phyloP scores from a whole-genome alignment of 202 grass and related monocot genomes.

The Saccharum hybrid region DNA sequence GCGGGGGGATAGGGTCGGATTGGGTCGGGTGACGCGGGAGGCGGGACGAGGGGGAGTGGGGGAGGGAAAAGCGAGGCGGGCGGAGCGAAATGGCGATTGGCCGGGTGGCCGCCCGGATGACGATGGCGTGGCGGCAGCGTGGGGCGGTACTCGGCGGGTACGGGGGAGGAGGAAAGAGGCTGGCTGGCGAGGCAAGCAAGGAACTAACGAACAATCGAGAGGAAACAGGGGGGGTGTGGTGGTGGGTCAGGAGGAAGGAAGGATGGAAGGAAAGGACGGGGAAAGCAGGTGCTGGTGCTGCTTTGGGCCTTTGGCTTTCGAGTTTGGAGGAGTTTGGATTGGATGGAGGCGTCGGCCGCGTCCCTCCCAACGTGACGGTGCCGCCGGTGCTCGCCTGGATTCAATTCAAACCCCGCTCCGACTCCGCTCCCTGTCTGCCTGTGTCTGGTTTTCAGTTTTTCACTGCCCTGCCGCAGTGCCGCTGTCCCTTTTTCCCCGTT shows the following conservation, averaged over 20 bases:
- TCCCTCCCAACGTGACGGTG: neutral
- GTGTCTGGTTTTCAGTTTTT: neutral
- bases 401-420: slow-evolving; percentile 37
- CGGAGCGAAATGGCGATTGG: slow-evolving; percentile 33
- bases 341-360: slow-evolving; percentile 20
- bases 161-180: neutral
- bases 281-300: neutral
- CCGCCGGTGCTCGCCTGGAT: neutral
- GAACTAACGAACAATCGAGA: too few relatives aligned
- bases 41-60: slow-evolving; percentile 37
- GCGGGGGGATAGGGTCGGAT: slow-evolving; percentile 26
- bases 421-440: neutral
- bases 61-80: neutral
- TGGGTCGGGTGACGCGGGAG: slow-evolving; percentile 7
- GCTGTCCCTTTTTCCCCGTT: neutral
- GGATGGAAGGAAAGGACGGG: slow-evolving; percentile 44
- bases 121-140: slow-evolving; percentile 14
- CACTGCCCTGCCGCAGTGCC: too few relatives aligned
- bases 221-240: too few relatives aligned
- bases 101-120: slow-evolving; percentile 11
- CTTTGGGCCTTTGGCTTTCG: neutral
- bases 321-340: too few relatives aligned
- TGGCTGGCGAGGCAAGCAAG: too few relatives aligned
- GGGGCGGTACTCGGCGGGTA: neutral
- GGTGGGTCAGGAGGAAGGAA: slow-evolving; percentile 39